A percentile compares a stretch with the other conserved stretches of the same genome.
Evolutionary conservation across 176 grass and related monocot species (phyloP).

Genomic region (Oryza meridionalis): DNA sequence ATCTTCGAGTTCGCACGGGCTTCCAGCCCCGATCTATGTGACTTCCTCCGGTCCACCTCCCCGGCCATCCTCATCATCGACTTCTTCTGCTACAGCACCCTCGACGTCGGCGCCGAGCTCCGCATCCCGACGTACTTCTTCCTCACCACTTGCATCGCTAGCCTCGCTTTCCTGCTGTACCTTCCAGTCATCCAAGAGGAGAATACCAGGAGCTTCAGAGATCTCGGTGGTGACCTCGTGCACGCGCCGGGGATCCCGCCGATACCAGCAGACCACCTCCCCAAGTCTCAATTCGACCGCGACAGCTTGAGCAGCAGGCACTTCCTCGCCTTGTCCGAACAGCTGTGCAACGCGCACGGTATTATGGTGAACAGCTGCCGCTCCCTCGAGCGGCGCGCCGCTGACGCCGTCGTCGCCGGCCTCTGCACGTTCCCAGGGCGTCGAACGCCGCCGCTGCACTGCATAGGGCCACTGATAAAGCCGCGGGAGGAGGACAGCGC

Average conservation of each 20-base stretch:
- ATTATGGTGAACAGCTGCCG: conserved; percentile 60
- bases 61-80: conserved; percentile 53
- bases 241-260: conserved; percentile 26
- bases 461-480: conserved; percentile 51
- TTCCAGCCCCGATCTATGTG: conserved; percentile 27
- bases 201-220: not conserved
- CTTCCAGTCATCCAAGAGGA: conserved; percentile 5
- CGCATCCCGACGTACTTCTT: conserved; percentile 57
- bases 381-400: conserved; percentile 50
- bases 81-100: conserved; percentile 47
- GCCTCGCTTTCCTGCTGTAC: conserved; percentile 25
- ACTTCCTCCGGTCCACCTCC: conserved; percentile 17
- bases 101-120: conserved; percentile 50
- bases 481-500: conserved; percentile 3
- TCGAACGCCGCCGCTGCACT: conserved; percentile 1
- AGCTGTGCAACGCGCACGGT: conserved; percentile 34
- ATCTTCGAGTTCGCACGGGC: conserved; percentile 30
- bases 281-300: conserved; percentile 24
- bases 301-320: conserved; percentile 7
- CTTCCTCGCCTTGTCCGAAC: conserved; percentile 24
- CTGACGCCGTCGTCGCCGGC: conserved; percentile 19
- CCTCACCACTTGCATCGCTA: conserved; percentile 28
- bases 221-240: not conserved
- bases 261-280: conserved; percentile 46
- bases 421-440: conserved; percentile 20